These are phyloP conservation scores for Rhizopus arrhizus DNA, from an alignment of 371 early-diverging fungal species.

Conservation along the genomic window DNA sequence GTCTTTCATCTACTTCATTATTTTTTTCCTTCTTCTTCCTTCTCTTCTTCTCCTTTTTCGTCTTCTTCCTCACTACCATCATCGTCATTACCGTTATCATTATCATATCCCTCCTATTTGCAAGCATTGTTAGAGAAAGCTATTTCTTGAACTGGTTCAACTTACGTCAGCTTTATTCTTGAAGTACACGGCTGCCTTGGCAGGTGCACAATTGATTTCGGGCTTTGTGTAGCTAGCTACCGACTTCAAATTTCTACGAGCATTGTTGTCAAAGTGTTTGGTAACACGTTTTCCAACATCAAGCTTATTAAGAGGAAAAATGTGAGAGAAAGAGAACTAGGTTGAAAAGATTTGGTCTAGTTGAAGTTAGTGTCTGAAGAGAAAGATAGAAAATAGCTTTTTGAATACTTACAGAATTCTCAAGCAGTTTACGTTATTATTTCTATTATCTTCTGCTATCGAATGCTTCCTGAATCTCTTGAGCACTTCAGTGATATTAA, in stretches of 20 bases:
- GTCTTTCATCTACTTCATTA: too few species aligned
- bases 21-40: too few species aligned
- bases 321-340: not conserved
- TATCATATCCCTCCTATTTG: too few species aligned
- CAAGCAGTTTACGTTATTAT: not conserved
- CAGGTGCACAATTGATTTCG: not conserved
- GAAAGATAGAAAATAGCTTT: constrained; percentile 36
- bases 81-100: too few species aligned
- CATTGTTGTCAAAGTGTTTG: not conserved
- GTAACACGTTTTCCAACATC: not conserved
- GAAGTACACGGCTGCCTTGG: constrained; percentile 3
- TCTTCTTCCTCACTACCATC: too few species aligned
- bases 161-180: not conserved
- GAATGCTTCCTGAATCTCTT: not conserved
- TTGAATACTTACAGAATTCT: constrained; percentile 8
- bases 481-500: not conserved
- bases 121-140: too few species aligned
- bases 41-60: too few species aligned
- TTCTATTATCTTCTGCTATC: not conserved
- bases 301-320: not conserved
- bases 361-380: constrained; percentile 10
- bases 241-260: constrained; percentile 2
- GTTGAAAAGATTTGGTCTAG: not conserved
- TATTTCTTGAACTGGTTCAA: too few species aligned
- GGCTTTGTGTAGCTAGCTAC: not conserved